Conservation (phyloP, 1,139 yeast species). For the Scheffersomyces insectosa region DNA sequence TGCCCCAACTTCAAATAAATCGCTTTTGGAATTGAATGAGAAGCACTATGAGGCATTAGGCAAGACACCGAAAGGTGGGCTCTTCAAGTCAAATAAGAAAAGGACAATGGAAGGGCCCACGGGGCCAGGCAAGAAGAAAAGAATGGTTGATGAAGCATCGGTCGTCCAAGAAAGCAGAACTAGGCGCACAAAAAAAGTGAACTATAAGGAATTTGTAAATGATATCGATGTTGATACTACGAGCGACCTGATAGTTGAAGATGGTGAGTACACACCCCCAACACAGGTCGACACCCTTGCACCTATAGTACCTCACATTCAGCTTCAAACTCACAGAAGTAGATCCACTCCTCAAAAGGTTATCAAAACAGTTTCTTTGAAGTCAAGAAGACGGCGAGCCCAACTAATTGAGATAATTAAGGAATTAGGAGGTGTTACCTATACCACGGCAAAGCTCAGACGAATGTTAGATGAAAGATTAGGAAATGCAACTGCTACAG, state of each 20-base stretch:
- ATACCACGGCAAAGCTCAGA: constrained; percentile 34
- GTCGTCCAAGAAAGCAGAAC: constrained; percentile 1
- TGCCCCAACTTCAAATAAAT: constrained; percentile 4
- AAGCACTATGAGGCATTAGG: constrained; percentile 22
- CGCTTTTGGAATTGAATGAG: constrained; percentile 23
- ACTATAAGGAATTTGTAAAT: not conserved
- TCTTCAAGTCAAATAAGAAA: constrained; percentile 17
- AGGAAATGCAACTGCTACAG: constrained; percentile 40
- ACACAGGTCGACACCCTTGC: constrained; percentile 6
- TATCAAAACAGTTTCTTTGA: constrained; percentile 10
- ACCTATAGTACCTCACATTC: constrained; percentile 12
- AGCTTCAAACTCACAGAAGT: not conserved
- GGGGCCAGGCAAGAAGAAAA: constrained; percentile 7
- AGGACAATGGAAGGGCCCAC: constrained; percentile 6
- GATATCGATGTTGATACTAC: not conserved
- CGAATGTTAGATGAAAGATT: constrained; percentile 37
- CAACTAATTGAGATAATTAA: constrained; percentile 36
- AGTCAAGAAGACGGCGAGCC: constrained; percentile 30
- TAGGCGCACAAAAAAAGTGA: not conserved
- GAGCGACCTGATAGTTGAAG: not conserved
- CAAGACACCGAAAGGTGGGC: constrained; percentile 24
- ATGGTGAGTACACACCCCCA: constrained; percentile 3
- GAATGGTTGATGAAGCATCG: constrained; percentile 3
- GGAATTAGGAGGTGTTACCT: constrained; percentile 43
- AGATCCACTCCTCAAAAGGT: not conserved